These are phyloP conservation scores for Gossypium turneri DNA, from an alignment of 345 rosid species.

Conservation along the genomic window DNA sequence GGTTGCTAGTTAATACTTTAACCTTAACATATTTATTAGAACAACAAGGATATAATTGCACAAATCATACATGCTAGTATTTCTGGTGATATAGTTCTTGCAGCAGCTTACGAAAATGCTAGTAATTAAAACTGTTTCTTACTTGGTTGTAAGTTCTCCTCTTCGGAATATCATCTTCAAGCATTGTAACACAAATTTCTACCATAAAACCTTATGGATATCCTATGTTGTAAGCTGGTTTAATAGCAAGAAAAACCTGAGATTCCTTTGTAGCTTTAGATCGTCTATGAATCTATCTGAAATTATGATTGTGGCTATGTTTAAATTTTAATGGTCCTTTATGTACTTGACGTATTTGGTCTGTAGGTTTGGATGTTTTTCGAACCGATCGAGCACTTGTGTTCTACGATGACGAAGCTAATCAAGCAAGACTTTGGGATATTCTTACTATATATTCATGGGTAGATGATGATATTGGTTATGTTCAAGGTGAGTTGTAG, in stretches of 20 bases:
- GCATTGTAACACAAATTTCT: neutral
- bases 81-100: too few relatives aligned
- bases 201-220: neutral
- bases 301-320: neutral
- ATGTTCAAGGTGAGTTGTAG: slow-evolving; percentile 66
- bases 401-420: slow-evolving; percentile 66
- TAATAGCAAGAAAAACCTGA: neutral
- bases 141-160: neutral
- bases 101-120: too few relatives aligned
- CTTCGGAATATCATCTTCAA: neutral
- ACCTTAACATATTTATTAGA: too few relatives aligned
- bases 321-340: slow-evolving; percentile 10
- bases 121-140: too few relatives aligned
- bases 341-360: slow-evolving; percentile 15
- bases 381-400: slow-evolving; percentile 81
- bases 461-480: slow-evolving; percentile 86
- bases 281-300: neutral
- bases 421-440: slow-evolving; percentile 86
- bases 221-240: neutral
- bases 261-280: neutral
- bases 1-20: too few relatives aligned
- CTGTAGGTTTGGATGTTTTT: slow-evolving; percentile 86
- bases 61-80: too few relatives aligned
- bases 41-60: too few relatives aligned
- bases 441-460: slow-evolving; percentile 81